Evolutionary conservation across 805 yeast genomes (phyloP).

Genomic region (Saturnispora besseyi): DNA sequence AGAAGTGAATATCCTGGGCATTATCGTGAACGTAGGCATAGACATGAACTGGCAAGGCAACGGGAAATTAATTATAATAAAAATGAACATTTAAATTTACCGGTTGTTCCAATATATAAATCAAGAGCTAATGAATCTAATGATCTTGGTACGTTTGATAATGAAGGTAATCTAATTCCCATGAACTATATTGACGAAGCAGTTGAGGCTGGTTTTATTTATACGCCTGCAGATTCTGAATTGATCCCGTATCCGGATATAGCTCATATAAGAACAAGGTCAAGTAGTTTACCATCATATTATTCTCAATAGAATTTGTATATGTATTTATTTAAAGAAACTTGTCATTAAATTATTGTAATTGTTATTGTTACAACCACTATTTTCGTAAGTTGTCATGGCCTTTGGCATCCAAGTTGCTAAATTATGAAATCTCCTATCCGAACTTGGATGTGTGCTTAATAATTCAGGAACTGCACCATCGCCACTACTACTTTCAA

Average conservation of each 20-base stretch:
- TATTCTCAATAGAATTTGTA: not conserved
- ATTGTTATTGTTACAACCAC: conserved; percentile 29
- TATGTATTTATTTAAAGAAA: not conserved
- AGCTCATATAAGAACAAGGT: not conserved
- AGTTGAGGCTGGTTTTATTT: not conserved
- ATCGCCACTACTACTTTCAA: conserved; percentile 33
- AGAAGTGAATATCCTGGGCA: not conserved
- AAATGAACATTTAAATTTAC: not conserved
- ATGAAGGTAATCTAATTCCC: not conserved
- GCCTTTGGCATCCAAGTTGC: conserved; percentile 57
- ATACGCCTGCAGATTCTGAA: not conserved
- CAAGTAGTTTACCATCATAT: conserved; percentile 2
- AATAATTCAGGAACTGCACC: conserved; percentile 46
- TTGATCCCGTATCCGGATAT: not conserved
- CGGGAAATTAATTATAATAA: not conserved
- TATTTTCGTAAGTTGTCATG: conserved; percentile 32
- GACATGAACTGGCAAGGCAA: not conserved
- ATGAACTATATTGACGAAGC: not conserved
- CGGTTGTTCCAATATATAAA: not conserved
- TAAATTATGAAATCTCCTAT: conserved; percentile 63
- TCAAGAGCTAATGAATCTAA: not conserved
- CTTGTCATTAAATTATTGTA: not conserved
- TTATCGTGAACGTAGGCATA: not conserved
- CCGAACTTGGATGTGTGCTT: conserved; percentile 84
- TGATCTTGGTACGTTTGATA: conserved; percentile 2